These are phyloP conservation scores for Luffa acutangula DNA, from an alignment of 306 rosid genomes.

Conservation along the genomic window DNA sequence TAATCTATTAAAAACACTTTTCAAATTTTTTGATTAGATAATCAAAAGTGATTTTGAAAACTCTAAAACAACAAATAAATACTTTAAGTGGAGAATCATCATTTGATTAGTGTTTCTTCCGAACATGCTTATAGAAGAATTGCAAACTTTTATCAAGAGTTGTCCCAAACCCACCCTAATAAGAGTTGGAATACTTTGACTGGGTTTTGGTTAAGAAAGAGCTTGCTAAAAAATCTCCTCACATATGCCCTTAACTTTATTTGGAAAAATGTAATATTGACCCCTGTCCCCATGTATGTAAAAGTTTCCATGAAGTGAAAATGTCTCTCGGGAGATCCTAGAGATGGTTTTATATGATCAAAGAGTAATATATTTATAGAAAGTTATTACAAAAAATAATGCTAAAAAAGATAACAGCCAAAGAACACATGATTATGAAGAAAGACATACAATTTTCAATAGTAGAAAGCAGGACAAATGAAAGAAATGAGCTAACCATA, in stretches of 20 bases:
- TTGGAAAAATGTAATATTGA: neutral
- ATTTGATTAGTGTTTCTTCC: too few species aligned
- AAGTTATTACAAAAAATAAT: neutral
- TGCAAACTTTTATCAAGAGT: neutral
- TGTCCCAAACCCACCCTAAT: neutral
- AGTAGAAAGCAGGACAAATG: neutral
- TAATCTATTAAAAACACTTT: neutral
- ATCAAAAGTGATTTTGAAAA: neutral
- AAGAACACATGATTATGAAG: neutral
- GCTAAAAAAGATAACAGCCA: neutral
- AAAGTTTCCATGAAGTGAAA: neutral
- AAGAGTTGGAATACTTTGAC: neutral
- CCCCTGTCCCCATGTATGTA: neutral
- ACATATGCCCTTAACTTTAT: neutral
- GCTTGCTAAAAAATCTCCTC: neutral
- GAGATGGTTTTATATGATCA: neutral
- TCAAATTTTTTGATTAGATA: neutral
- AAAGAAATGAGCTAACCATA: conserved; percentile 8
- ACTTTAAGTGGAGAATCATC: conserved; percentile 47
- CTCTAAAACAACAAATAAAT: neutral
- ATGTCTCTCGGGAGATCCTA: neutral
- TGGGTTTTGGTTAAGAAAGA: neutral
- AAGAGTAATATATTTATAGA: neutral
- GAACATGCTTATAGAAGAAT: neutral
- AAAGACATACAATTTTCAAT: neutral